Percentiles rank a stretch among this genome's conserved stretches.
Conservation (phyloP, 2,329 filamentous ascomycete species). For the Ceratocystis cacaofunesta region DNA sequence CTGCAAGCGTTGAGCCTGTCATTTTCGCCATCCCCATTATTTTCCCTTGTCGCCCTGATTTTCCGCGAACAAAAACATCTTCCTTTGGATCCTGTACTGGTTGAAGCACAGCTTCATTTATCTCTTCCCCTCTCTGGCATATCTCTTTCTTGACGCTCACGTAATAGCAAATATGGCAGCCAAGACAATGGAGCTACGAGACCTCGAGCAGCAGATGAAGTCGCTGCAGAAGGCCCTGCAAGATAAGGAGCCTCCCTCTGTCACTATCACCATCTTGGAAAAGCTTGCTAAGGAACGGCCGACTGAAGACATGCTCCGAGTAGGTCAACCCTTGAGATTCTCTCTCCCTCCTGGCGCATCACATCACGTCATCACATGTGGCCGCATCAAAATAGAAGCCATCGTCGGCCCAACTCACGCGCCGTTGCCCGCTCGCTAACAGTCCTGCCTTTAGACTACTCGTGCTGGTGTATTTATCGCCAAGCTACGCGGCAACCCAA, state of each 20-base stretch:
- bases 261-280: slow-evolving; percentile 59
- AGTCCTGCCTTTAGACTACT: slow-evolving; percentile 42
- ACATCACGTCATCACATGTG: not conserved
- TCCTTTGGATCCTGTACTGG: too few species aligned
- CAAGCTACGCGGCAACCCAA: slow-evolving; percentile 58
- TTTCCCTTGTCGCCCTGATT: not conserved
- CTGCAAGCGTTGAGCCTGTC: not conserved
- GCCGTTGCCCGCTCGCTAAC: not conserved
- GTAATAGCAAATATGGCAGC: slow-evolving; percentile 10
- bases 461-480: slow-evolving; percentile 82
- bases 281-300: slow-evolving; percentile 70
- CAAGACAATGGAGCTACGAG: slow-evolving; percentile 57
- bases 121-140: not conserved
- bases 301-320: slow-evolving; percentile 78
- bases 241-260: slow-evolving; percentile 58
- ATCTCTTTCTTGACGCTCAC: not conserved
- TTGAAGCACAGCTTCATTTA: not conserved
- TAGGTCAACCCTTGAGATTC: slow-evolving; percentile 27
- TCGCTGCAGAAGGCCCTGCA: slow-evolving; percentile 64
- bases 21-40: not conserved
- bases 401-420: not conserved
- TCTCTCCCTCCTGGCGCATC: not conserved
- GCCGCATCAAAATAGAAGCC: not conserved
- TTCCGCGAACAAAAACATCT: too few species aligned
- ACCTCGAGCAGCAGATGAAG: slow-evolving; percentile 63